These are phyloP conservation scores for Apiospora aurea DNA, from an alignment of 2,329 filamentous ascomycete species.

Conservation along the genomic window DNA sequence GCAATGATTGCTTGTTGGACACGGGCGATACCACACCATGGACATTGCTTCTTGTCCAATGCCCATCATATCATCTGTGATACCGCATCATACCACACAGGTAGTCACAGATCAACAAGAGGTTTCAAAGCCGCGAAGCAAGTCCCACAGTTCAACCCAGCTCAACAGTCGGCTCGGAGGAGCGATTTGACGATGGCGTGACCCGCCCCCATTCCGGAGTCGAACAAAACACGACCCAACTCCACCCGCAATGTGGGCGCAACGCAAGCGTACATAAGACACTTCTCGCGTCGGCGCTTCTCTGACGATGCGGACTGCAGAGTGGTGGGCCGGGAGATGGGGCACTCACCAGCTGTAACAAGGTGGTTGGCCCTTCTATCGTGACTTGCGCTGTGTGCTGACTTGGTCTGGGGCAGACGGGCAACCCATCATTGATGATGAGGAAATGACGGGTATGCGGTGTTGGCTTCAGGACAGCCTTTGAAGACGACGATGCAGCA, in stretches of 20 bases:
- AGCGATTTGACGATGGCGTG: background rate
- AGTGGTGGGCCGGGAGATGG: background rate
- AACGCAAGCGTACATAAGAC: background rate
- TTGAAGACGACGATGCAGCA: background rate
- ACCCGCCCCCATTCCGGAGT: conserved; percentile 3
- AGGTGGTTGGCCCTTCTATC: background rate
- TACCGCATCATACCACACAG: background rate
- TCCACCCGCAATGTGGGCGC: conserved; percentile 7
- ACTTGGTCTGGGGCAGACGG: background rate
- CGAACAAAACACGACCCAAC: conserved; percentile 14
- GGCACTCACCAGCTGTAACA: background rate
- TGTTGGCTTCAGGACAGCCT: background rate
- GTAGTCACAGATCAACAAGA: background rate
- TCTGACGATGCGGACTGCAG: conserved; percentile 6
- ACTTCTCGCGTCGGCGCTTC: conserved; percentile 8
- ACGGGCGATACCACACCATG: background rate
- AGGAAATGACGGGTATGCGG: background rate
- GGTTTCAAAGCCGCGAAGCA: background rate
- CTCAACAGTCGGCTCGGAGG: background rate
- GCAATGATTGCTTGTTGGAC: background rate
- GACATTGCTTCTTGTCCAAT: background rate
- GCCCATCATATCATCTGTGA: background rate
- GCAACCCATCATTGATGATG: background rate
- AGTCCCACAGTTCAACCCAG: background rate
- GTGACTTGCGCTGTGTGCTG: background rate